Evolutionary conservation across 2,329 filamentous ascomycete genomes (phyloP).

Genomic region (Fusarium sp.): DNA sequence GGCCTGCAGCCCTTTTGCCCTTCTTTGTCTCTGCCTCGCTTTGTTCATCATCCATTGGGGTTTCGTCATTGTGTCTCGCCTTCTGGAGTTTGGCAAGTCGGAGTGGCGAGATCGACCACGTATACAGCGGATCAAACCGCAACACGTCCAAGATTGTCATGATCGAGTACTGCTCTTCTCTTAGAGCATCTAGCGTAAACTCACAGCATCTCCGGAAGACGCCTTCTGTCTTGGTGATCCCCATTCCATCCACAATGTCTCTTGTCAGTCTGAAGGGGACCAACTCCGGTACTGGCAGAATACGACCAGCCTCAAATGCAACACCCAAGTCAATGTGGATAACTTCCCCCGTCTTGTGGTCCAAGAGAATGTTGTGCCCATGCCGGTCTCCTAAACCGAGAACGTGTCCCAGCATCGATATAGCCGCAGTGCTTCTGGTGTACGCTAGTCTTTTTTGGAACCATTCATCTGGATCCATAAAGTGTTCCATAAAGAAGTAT

Average conservation of each 20-base stretch:
- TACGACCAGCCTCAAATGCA: conserved; percentile 93
- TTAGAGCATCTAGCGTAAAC: conserved; percentile 92
- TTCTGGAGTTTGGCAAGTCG: conserved; percentile 73
- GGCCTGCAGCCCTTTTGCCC: conserved; percentile 47
- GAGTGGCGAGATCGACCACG: conserved; percentile 86
- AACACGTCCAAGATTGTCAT: conserved; percentile 98
- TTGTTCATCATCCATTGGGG: conserved; percentile 51
- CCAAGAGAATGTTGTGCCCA: conserved; percentile 95
- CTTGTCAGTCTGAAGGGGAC: conserved; percentile 95
- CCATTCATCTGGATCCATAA: conserved; percentile 95
- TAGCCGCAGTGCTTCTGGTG: conserved; percentile 90
- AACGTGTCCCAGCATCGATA: conserved; percentile 93
- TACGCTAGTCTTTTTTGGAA: conserved; percentile 90
- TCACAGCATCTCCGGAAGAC: conserved; percentile 98
- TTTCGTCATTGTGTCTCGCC: conserved; percentile 63
- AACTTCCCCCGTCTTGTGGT: conserved; percentile 88
- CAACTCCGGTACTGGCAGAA: conserved; percentile 94
- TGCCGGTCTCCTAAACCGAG: conserved; percentile 94
- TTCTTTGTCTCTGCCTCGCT: conserved; percentile 56
- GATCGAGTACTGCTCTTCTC: conserved; percentile 96
- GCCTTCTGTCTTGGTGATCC: conserved; percentile 92
- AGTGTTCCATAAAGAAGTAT: conserved; percentile 97
- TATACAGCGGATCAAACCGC: conserved; percentile 97
- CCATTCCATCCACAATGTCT: conserved; percentile 97
- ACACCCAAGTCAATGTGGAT: conserved; percentile 98